Percentiles rank a stretch among this genome's conserved stretches.
Conservation (phyloP, 2,329 filamentous ascomycete species). For the Gremmenia infestans region DNA sequence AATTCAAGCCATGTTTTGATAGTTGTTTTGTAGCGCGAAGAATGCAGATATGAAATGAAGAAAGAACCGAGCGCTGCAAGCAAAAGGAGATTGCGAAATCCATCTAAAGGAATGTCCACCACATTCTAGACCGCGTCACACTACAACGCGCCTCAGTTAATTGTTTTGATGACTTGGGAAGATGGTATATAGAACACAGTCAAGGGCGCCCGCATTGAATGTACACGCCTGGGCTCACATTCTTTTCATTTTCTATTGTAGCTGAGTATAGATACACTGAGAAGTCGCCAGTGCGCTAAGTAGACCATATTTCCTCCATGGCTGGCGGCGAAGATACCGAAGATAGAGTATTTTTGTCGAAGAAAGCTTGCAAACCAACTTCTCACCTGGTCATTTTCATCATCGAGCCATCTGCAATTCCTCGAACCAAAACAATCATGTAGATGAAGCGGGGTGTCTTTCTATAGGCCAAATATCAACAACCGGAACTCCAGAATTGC, state of each 20-base stretch:
- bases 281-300: not conserved
- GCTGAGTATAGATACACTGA: not conserved
- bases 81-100: conserved; percentile 1
- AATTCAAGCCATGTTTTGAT: not conserved
- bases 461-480: conserved; percentile 1
- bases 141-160: not conserved
- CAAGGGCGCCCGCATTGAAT: not conserved
- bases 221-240: not conserved
- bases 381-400: not conserved
- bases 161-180: no score
- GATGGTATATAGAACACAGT: not conserved
- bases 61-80: not conserved
- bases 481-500: conserved; percentile 15
- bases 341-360: not conserved
- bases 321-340: not conserved
- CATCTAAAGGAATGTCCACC: not conserved
- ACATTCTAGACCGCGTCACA: not conserved
- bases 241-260: not conserved
- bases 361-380: not conserved
- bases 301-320: not conserved
- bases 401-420: not conserved
- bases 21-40: conserved; percentile 1
- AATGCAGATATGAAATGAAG: not conserved
- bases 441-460: conserved; percentile 12
- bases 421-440: not conserved